A percentile compares a stretch with the other conserved stretches of the same genome.
These are phyloP conservation scores for Rhodotorula graminis DNA, from an alignment of 768 basidiomycete genomes.

Conservation along the genomic window DNA sequence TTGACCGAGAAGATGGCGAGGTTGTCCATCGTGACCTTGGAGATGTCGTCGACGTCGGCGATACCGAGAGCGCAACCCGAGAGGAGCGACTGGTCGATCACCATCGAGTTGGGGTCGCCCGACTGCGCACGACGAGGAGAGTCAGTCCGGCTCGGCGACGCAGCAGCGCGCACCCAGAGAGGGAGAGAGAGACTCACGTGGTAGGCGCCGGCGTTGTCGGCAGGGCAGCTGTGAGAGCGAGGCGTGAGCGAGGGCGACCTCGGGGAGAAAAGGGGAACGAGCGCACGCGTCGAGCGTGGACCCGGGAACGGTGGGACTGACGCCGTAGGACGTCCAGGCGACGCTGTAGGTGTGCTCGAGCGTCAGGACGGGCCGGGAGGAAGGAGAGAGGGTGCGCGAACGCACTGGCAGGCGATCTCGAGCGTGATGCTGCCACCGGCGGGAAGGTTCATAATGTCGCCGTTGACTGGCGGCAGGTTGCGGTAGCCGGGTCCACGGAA, in stretches of 20 bases:
- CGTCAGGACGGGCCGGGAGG: background rate
- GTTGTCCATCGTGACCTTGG: conserved; percentile 42
- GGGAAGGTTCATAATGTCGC: conserved; percentile 9
- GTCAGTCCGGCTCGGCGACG: background rate
- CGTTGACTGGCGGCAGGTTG: background rate
- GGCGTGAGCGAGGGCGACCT: too few species aligned
- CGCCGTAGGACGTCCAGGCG: conserved; percentile 22
- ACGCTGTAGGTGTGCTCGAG: background rate
- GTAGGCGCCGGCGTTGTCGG: conserved; percentile 22
- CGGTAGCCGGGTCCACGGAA: conserved; percentile 33
- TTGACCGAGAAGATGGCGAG: conserved; percentile 43
- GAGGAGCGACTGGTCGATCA: conserved; percentile 24
- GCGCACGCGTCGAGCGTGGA: conserved; percentile 11
- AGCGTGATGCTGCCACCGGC: conserved; percentile 29
- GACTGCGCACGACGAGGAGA: background rate
- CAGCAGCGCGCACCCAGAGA: background rate
- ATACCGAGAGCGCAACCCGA: conserved; percentile 37
- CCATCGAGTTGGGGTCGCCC: conserved; percentile 15
- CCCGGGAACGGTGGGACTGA: conserved; percentile 5
- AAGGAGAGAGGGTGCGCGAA: too few species aligned
- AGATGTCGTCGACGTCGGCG: conserved; percentile 35
- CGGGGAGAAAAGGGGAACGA: too few species aligned
- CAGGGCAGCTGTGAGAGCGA: conserved; percentile 1
- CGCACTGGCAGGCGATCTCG: conserved; percentile 20
- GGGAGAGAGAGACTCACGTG: background rate